phyloP scores from a whole-genome alignment of 768 basidiomycete species.

The Tulasnella sp. region DNA sequence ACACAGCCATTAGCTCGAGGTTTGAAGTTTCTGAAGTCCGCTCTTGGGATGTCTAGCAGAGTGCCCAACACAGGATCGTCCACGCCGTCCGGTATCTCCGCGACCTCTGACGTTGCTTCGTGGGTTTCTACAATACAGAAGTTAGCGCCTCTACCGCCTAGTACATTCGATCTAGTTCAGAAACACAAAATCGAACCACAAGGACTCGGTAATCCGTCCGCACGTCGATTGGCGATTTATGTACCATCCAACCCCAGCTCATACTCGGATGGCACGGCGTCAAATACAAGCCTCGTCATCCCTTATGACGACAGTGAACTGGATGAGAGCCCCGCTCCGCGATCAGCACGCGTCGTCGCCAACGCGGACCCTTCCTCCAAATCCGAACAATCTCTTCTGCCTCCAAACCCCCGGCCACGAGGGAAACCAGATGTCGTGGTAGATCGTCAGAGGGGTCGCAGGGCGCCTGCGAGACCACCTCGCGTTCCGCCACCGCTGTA shows the following conservation, averaged over 20 bases:
- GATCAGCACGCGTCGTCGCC: conserved; percentile 1
- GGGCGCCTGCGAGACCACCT: background rate
- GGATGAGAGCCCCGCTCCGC: background rate
- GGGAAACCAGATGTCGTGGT: background rate
- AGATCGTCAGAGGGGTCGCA: background rate
- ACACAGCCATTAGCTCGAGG: background rate
- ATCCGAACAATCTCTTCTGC: background rate
- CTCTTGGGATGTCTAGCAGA: background rate
- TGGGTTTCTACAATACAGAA: background rate
- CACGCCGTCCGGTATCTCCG: background rate
- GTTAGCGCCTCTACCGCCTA: no score
- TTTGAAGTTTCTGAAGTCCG: conserved; percentile 3
- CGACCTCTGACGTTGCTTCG: background rate
- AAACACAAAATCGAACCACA: background rate
- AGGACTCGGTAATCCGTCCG: background rate
- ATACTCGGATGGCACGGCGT: background rate
- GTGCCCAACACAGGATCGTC: no score
- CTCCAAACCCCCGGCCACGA: background rate
- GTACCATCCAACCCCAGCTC: background rate
- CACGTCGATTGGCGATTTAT: background rate
- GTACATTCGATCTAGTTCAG: background rate
- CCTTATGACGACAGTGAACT: background rate
- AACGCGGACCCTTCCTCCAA: background rate
- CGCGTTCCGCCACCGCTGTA: conserved; percentile 10
- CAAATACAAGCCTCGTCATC: background rate